Conservation (phyloP, 2,329 filamentous ascomycete genomes). For the Fusarium longipes region DNA sequence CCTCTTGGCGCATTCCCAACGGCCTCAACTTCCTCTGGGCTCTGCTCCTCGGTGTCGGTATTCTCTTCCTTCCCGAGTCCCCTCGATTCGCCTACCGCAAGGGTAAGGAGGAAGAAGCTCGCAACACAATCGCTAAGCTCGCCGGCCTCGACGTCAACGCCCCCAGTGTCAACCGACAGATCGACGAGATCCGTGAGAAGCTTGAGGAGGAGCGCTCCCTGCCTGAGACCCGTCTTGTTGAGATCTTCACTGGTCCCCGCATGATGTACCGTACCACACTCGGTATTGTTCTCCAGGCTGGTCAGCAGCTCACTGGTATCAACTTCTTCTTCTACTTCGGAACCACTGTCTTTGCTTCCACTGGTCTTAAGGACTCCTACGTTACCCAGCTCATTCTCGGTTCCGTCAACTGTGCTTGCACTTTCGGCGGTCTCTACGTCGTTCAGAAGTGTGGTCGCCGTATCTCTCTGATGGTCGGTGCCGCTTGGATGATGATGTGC, state of each 20-base stretch:
- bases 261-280: conserved; percentile 74
- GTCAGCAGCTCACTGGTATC: conserved; percentile 73
- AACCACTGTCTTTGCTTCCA: conserved; percentile 73
- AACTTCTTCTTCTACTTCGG: conserved; percentile 75
- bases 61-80: conserved; percentile 66
- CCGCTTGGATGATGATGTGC: conserved; percentile 68
- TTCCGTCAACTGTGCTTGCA: conserved; percentile 74
- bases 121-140: conserved; percentile 60
- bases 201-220: conserved; percentile 58
- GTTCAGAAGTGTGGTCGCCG: conserved; percentile 74
- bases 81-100: conserved; percentile 63
- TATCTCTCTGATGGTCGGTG: conserved; percentile 70
- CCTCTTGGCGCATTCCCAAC: conserved; percentile 72
- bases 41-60: conserved; percentile 60
- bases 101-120: conserved; percentile 61
- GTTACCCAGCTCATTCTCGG: conserved; percentile 75
- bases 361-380: conserved; percentile 73
- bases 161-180: conserved; percentile 58
- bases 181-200: conserved; percentile 64
- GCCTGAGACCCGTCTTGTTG: conserved; percentile 62
- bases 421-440: conserved; percentile 72
- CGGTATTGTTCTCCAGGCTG: conserved; percentile 71
- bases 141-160: conserved; percentile 56
- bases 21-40: conserved; percentile 68
- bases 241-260: conserved; percentile 74